These are phyloP conservation scores for Coemansia sp. DNA, from an alignment of 192 early-diverging fungal genomes.

Conservation along the genomic window DNA sequence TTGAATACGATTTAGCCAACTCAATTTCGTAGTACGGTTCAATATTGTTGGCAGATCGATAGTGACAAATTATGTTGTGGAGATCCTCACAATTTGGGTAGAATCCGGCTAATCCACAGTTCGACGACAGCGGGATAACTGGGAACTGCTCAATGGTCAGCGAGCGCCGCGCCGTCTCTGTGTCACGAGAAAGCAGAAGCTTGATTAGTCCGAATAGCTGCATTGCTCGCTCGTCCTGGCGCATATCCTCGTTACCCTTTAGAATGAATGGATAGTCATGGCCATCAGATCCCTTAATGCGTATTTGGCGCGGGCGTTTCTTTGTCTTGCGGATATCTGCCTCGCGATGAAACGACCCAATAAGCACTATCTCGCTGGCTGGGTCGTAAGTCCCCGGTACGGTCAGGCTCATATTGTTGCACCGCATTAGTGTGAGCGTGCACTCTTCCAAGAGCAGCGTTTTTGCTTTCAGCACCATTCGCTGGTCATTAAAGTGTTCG, in stretches of 20 bases:
- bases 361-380: slow-evolving; percentile 82
- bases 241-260: slow-evolving; percentile 97
- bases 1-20: slow-evolving; percentile 86
- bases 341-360: slow-evolving; percentile 80
- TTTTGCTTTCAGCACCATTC: background rate
- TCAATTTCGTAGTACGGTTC: slow-evolving; percentile 90
- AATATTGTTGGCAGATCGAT: slow-evolving; percentile 82
- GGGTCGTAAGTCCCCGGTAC: slow-evolving; percentile 89
- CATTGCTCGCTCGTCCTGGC: slow-evolving; percentile 99
- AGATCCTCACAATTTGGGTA: slow-evolving; percentile 91
- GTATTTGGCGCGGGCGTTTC: slow-evolving; percentile 85
- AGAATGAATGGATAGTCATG: slow-evolving; percentile 87
- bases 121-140: slow-evolving; percentile 95
- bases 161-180: slow-evolving; percentile 92
- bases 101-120: slow-evolving; percentile 96
- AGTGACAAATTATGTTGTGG: slow-evolving; percentile 87
- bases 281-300: slow-evolving; percentile 87
- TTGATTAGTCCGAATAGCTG: slow-evolving; percentile 98
- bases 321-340: slow-evolving; percentile 90
- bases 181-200: slow-evolving; percentile 80
- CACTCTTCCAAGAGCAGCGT: slow-evolving; percentile 44
- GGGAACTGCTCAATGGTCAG: slow-evolving; percentile 91
- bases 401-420: slow-evolving; percentile 84
- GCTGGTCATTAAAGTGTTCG: background rate
- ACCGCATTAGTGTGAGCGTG: slow-evolving; percentile 83